Evolutionary conservation across 176 grass and related monocot genomes (phyloP).

Genomic region (Triticum urartu): DNA sequence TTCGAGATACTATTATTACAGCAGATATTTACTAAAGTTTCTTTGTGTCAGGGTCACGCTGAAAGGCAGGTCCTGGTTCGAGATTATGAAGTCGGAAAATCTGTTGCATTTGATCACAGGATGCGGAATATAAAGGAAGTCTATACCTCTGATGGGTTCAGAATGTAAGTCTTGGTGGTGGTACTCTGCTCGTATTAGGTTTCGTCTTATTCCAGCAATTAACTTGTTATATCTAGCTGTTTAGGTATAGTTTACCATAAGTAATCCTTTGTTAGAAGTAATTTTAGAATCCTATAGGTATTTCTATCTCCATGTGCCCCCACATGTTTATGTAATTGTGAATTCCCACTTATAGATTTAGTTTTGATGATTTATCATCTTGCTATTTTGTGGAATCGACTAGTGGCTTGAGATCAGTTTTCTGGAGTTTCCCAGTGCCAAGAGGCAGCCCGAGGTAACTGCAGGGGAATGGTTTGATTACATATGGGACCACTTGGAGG

Average conservation of each 20-base stretch:
- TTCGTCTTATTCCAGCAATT: neutral
- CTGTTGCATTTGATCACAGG: conserved; percentile 75
- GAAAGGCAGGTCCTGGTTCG: conserved; percentile 92
- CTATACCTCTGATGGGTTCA: conserved; percentile 83
- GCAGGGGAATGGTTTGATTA: neutral
- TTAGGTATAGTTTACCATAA: neutral
- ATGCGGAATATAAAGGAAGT: conserved; percentile 83
- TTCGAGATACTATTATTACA: conserved; percentile 10
- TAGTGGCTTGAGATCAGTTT: neutral
- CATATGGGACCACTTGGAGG: neutral
- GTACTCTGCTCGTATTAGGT: neutral
- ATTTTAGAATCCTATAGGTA: neutral
- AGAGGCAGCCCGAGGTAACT: neutral
- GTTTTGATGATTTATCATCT: neutral
- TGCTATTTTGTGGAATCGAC: neutral
- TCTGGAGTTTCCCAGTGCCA: neutral
- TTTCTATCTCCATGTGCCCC: conserved; percentile 6
- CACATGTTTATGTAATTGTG: neutral
- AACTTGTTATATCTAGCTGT: neutral
- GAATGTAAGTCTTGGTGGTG: conserved; percentile 55
- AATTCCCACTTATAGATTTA: neutral
- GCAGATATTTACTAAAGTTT: conserved; percentile 1
- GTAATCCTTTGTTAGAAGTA: conserved; percentile 1
- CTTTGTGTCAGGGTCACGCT: conserved; percentile 58
- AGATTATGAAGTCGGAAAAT: conserved; percentile 72